phyloP scores from a whole-genome alignment of 2,329 filamentous ascomycete genomes.

The Aureobasidium sp. region DNA sequence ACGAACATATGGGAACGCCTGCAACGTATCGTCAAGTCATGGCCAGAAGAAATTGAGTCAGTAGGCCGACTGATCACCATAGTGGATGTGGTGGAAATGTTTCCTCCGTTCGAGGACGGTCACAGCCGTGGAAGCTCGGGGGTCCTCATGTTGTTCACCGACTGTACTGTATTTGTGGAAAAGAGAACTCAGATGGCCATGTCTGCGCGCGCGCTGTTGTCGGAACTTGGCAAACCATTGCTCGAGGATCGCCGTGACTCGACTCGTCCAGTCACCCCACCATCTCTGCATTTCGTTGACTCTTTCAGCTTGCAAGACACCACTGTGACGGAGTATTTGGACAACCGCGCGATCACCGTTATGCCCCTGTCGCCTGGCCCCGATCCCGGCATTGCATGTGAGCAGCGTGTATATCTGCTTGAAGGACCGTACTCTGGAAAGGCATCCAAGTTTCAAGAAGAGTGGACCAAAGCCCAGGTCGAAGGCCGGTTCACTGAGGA shows the following conservation, averaged over 20 bases:
- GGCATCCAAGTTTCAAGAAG: conserved; percentile 69
- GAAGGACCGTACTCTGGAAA: conserved; percentile 70
- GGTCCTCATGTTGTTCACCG: conserved; percentile 76
- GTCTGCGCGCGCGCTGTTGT: conserved; percentile 67
- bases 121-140: conserved; percentile 44
- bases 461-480: conserved; percentile 75
- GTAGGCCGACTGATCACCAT: conserved; percentile 71
- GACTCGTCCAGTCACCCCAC: conserved; percentile 39
- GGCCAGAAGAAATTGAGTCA: conserved; percentile 54
- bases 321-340: conserved; percentile 11
- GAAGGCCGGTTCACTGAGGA: conserved; percentile 75
- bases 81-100: conserved; percentile 68
- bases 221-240: conserved; percentile 74
- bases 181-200: conserved; percentile 56
- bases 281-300: conserved; percentile 60
- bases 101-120: conserved; percentile 55
- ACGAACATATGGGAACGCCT: conserved; percentile 66
- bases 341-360: conserved; percentile 12
- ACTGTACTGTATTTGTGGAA: conserved; percentile 67
- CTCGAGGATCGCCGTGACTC: conserved; percentile 37
- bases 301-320: conserved; percentile 10
- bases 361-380: background rate
- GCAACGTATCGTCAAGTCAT: conserved; percentile 66
- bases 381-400: conserved; percentile 4
- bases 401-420: conserved; percentile 48